phyloP scores from a whole-genome alignment of 2,329 filamentous ascomycete genomes.

The Colletotrichum sp. region DNA sequence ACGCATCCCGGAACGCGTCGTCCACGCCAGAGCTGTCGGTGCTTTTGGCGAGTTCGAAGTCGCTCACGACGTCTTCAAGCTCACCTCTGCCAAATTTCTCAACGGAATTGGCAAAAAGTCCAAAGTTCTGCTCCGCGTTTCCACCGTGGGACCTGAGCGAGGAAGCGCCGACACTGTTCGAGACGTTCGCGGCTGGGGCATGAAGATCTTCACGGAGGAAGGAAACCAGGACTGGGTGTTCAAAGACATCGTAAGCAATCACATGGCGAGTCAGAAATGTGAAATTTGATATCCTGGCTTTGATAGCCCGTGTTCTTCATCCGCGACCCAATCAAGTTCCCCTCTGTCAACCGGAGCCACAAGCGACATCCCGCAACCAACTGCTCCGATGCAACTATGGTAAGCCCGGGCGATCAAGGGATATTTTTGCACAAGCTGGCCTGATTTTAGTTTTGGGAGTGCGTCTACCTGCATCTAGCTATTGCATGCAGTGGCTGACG shows the following conservation, averaged over 20 bases:
- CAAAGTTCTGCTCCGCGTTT: slow-evolving; percentile 69
- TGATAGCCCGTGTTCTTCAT: slow-evolving; percentile 40
- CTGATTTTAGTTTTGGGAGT: slow-evolving; percentile 22
- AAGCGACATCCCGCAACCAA: slow-evolving; percentile 42
- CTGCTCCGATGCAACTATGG: slow-evolving; percentile 45
- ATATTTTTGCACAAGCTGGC: background rate
- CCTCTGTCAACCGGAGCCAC: slow-evolving; percentile 42
- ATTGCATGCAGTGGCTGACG: slow-evolving; percentile 47
- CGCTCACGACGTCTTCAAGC: slow-evolving; percentile 60
- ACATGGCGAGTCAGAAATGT: background rate
- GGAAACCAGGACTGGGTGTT: slow-evolving; percentile 57
- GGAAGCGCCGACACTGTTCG: slow-evolving; percentile 72
- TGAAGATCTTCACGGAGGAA: slow-evolving; percentile 67
- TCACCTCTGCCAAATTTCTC: slow-evolving; percentile 60
- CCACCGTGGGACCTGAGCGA: slow-evolving; percentile 71
- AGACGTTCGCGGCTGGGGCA: slow-evolving; percentile 74
- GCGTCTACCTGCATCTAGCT: slow-evolving; percentile 52
- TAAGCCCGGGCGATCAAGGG: slow-evolving; percentile 30
- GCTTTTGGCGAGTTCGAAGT: slow-evolving; percentile 64
- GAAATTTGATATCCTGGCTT: slow-evolving; percentile 33
- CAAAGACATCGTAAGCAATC: slow-evolving; percentile 44
- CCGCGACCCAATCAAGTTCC: slow-evolving; percentile 45
- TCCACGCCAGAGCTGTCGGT: slow-evolving; percentile 38
- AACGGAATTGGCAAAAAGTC: slow-evolving; percentile 57
- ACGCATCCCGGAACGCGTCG: slow-evolving; percentile 56